A percentile compares a stretch with the other conserved stretches of the same genome.
These are phyloP conservation scores for Pichia gijzeniarum DNA, from an alignment of 805 yeast species.

Conservation along the genomic window DNA sequence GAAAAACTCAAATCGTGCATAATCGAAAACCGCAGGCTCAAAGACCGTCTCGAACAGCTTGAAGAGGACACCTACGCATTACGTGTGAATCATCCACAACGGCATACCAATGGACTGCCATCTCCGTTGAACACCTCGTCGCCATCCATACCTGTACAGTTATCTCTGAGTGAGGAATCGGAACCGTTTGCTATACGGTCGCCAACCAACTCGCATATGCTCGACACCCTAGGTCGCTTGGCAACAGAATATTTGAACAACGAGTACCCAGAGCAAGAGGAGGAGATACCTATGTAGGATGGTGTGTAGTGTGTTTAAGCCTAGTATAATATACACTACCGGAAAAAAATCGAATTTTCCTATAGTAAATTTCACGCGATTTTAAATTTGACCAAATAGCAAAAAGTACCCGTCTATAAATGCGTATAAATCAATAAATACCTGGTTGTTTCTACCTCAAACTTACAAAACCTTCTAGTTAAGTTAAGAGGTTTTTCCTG, in stretches of 20 bases:
- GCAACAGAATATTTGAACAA: constrained; percentile 31
- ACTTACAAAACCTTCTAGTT: too few relatives aligned
- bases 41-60: constrained; percentile 17
- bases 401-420: too few relatives aligned
- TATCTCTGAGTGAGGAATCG: neutral
- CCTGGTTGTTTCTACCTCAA: too few relatives aligned
- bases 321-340: too few relatives aligned
- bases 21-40: constrained; percentile 24
- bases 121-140: neutral
- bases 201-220: constrained; percentile 19
- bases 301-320: too few relatives aligned
- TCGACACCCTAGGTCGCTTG: constrained; percentile 31
- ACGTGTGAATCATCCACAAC: constrained; percentile 1
- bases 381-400: too few relatives aligned
- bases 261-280: constrained; percentile 14
- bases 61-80: constrained; percentile 4
- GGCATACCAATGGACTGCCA: neutral
- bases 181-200: neutral
- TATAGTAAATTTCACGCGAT: too few relatives aligned
- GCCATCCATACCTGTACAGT: too few relatives aligned
- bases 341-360: too few relatives aligned
- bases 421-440: too few relatives aligned
- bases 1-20: constrained; percentile 25
- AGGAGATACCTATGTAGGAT: neutral
- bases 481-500: too few relatives aligned